phyloP scores from a whole-genome alignment of 2,329 filamentous ascomycete species.

The Arthrinium puccinioides region DNA sequence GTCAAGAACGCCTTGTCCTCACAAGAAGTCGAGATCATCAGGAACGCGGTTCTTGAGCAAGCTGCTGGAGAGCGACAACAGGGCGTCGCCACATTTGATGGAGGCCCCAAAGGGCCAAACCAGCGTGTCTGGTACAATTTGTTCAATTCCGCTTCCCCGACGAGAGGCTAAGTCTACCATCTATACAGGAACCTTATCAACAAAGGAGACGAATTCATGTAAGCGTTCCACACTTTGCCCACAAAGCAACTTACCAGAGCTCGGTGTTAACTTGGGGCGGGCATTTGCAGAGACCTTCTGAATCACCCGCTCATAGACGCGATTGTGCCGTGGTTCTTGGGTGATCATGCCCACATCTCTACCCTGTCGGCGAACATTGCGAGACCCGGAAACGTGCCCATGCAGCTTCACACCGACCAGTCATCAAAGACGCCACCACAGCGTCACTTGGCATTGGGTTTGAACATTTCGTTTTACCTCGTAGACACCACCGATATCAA shows the following conservation, averaged over 20 bases:
- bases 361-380: slow-evolving; percentile 23
- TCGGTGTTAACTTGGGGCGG: background rate
- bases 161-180: too few species aligned
- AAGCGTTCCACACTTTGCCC: too few species aligned
- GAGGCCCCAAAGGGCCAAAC: background rate
- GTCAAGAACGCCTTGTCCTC: background rate
- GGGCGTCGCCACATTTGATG: background rate
- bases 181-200: slow-evolving; percentile 8
- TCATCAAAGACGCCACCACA: slow-evolving; percentile 16
- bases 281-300: slow-evolving; percentile 12
- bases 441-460: slow-evolving; percentile 15
- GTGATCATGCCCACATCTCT: slow-evolving; percentile 19
- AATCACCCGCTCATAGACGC: slow-evolving; percentile 19
- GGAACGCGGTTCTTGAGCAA: slow-evolving; percentile 1
- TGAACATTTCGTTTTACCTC: slow-evolving; percentile 18
- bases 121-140: slow-evolving; percentile 1
- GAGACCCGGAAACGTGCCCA: slow-evolving; percentile 16
- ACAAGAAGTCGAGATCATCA: background rate
- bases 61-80: background rate
- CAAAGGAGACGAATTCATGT: slow-evolving; percentile 5
- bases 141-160: too few species aligned
- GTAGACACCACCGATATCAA: slow-evolving; percentile 25
- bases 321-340: slow-evolving; percentile 18
- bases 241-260: background rate
- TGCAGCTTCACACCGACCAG: slow-evolving; percentile 22